phyloP scores from a whole-genome alignment of 1,284 basidiomycete genomes.

The Trametes hirsuta region DNA sequence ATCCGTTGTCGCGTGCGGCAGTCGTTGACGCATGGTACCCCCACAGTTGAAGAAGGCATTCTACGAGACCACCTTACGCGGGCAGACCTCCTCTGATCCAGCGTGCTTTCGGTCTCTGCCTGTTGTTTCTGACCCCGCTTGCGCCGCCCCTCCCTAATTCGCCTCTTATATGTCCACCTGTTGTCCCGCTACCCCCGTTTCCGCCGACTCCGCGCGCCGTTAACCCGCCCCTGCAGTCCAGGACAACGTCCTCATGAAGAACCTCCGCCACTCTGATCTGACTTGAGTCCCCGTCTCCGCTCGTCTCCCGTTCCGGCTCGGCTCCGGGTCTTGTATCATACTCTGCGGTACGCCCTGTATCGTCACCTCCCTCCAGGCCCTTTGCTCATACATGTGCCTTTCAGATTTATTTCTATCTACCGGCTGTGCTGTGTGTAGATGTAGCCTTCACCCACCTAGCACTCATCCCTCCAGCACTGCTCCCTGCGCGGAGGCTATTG shows the following conservation, averaged over 20 bases:
- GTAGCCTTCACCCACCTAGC: not conserved
- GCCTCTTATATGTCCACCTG: not conserved
- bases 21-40: slow-evolving; percentile 10
- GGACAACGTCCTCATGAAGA: slow-evolving; percentile 19
- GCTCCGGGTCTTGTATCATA: slow-evolving; percentile 1
- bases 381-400: not conserved
- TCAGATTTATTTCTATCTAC: slow-evolving; percentile 13
- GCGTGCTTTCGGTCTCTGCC: not conserved
- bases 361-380: not conserved
- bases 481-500: not conserved
- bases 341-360: not conserved
- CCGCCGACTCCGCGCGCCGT: not conserved
- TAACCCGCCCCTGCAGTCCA: slow-evolving; percentile 10
- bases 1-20: slow-evolving; percentile 10
- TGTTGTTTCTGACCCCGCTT: not conserved
- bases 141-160: not conserved
- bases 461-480: slow-evolving; percentile 1
- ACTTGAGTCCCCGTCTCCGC: slow-evolving; percentile 2
- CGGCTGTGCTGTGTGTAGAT: slow-evolving; percentile 5
- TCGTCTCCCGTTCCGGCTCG: not conserved
- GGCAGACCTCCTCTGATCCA: slow-evolving; percentile 55
- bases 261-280: slow-evolving; percentile 15
- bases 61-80: slow-evolving; percentile 54
- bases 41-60: slow-evolving; percentile 50
- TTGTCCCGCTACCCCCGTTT: not conserved